Evolutionary conservation across 2,329 filamentous ascomycete species (phyloP).

Genomic region (Pyrenochaeta sp.): DNA sequence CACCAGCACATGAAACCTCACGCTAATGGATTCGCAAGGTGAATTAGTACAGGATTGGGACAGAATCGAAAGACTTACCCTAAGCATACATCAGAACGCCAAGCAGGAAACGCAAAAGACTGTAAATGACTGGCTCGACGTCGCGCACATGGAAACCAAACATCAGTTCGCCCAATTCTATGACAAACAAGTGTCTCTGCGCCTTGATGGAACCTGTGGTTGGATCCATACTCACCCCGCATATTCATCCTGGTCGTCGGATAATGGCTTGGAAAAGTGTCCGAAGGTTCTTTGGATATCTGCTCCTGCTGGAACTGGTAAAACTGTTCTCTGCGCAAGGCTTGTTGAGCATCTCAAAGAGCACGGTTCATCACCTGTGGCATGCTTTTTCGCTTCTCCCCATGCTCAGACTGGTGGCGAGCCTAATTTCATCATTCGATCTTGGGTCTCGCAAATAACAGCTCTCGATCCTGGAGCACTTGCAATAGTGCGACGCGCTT

Average conservation of each 20-base stretch:
- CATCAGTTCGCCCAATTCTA: constrained; percentile 3
- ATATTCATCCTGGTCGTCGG: constrained; percentile 5
- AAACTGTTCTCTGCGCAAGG: constrained; percentile 43
- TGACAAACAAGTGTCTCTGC: constrained; percentile 9
- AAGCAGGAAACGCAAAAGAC: constrained; percentile 36
- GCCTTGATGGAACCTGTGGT: constrained; percentile 10
- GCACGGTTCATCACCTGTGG: constrained; percentile 3
- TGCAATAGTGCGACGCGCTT: constrained; percentile 5
- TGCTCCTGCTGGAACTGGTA: constrained; percentile 43
- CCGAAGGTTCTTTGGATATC: constrained; percentile 42
- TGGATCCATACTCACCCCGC: constrained; percentile 7
- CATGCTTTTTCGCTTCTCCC: constrained; percentile 47
- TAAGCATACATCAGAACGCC: too few relatives aligned
- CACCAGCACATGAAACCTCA: too few relatives aligned
- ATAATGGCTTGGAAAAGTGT: constrained; percentile 1
- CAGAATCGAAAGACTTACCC: too few relatives aligned
- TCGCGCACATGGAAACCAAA: constrained; percentile 3
- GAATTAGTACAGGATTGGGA: too few relatives aligned
- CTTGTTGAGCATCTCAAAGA: constrained; percentile 31
- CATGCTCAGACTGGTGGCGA: constrained; percentile 27
- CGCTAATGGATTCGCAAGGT: too few relatives aligned
- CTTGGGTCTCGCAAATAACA: constrained; percentile 40
- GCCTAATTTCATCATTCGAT: constrained; percentile 39
- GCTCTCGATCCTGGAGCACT: constrained; percentile 6
- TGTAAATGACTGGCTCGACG: constrained; percentile 26